These are phyloP conservation scores for Anacardium occidentale DNA, from an alignment of 345 rosid genomes.

Conservation along the genomic window DNA sequence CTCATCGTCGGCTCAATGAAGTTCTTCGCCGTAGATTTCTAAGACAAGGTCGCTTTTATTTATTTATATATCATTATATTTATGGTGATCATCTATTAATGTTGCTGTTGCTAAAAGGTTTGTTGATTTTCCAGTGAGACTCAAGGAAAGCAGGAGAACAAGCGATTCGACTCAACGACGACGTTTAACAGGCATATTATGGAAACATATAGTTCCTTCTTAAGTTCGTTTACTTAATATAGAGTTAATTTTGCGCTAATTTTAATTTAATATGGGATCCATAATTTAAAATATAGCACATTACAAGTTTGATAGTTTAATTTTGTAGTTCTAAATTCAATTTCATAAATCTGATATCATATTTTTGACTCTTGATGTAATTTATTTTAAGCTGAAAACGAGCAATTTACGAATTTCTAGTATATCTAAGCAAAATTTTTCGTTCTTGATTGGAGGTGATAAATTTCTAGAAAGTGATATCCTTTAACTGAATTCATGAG, in stretches of 20 bases:
- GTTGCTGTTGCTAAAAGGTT: not conserved
- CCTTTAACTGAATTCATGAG: not conserved
- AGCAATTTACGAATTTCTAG: too few species aligned
- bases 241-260: not conserved
- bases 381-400: too few species aligned
- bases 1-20: constrained; percentile 52
- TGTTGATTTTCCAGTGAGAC: constrained; percentile 50
- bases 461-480: too few species aligned
- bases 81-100: not conserved
- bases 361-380: too few species aligned
- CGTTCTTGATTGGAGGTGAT: too few species aligned
- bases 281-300: too few species aligned
- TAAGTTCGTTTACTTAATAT: not conserved
- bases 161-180: constrained; percentile 32
- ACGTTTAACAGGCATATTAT: constrained; percentile 40
- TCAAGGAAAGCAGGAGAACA: constrained; percentile 40
- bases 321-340: too few species aligned
- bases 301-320: too few species aligned
- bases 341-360: too few species aligned
- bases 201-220: not conserved
- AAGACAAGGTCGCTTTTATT: constrained; percentile 52
- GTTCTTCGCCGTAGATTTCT: constrained; percentile 81
- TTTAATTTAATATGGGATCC: too few species aligned
- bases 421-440: too few species aligned
- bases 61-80: not conserved